phyloP scores from a whole-genome alignment of 345 rosid genomes.

The Ceriops decandra region DNA sequence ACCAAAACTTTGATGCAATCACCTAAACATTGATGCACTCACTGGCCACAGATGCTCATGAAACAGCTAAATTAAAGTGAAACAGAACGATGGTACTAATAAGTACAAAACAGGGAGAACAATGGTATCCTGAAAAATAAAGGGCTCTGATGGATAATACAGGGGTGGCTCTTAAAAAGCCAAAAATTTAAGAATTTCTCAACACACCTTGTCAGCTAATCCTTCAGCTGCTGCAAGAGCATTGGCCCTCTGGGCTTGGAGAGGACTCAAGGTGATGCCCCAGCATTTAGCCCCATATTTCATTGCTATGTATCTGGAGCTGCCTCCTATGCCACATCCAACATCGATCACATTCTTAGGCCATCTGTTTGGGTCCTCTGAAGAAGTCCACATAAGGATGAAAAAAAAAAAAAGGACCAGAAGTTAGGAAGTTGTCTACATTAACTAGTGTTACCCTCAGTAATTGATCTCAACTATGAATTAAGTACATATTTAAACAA shows the following conservation, averaged over 20 bases:
- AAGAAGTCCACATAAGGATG: not conserved
- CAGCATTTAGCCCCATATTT: conserved; percentile 63
- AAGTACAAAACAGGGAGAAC: too few relatives aligned
- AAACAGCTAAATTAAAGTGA: too few relatives aligned
- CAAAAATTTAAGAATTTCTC: not conserved
- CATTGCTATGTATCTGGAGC: conserved; percentile 72
- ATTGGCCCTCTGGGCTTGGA: conserved; percentile 78
- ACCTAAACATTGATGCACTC: not conserved
- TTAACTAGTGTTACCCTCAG: not conserved
- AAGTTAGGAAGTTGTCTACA: not conserved
- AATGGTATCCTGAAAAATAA: too few relatives aligned
- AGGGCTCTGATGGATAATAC: too few relatives aligned
- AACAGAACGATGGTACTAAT: too few relatives aligned
- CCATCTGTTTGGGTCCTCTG: conserved; percentile 32
- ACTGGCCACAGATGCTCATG: too few relatives aligned
- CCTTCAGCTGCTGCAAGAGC: conserved; percentile 65
- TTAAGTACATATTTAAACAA: too few relatives aligned
- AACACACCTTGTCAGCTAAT: conserved; percentile 46
- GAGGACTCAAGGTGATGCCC: conserved; percentile 82
- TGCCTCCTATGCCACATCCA: conserved; percentile 96
- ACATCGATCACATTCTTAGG: conserved; percentile 81
- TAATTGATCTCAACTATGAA: too few relatives aligned
- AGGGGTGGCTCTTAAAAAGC: not conserved
- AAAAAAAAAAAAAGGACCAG: not conserved
- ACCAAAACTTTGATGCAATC: not conserved